Conservation (phyloP, 257 asterid genomes). For the Misopates orontium region DNA sequence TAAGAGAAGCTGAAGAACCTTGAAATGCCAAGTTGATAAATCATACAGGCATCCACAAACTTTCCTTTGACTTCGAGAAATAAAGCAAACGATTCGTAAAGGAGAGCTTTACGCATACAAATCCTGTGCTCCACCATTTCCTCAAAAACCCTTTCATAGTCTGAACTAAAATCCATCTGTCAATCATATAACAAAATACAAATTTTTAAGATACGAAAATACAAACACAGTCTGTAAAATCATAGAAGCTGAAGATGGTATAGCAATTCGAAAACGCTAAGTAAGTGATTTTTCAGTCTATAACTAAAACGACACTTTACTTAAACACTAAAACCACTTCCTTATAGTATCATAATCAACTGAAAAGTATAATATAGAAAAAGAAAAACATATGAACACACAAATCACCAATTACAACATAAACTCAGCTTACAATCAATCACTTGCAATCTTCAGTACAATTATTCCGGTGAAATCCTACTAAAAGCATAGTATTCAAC, state of each 20-base stretch:
- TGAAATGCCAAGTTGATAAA: conserved; percentile 85
- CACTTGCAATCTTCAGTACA: no score
- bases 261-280: neutral
- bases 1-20: conserved; percentile 48
- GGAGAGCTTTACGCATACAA: conserved; percentile 57
- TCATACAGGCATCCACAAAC: conserved; percentile 63
- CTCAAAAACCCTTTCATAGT: conserved; percentile 57
- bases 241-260: neutral
- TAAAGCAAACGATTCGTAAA: conserved; percentile 73
- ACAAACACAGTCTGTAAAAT: neutral
- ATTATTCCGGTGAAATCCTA: neutral
- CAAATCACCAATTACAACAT: conserved; percentile 3
- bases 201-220: neutral
- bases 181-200: conserved; percentile 22
- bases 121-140: conserved; percentile 70
- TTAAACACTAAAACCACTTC: neutral
- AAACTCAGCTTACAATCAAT: neutral
- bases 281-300: neutral
- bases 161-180: conserved; percentile 81
- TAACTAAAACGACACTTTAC: neutral
- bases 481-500: neutral
- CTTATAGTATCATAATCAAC: neutral
- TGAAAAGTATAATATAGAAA: neutral
- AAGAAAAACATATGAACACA: neutral
- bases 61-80: conserved; percentile 81